These are phyloP conservation scores for Xylaria acuta DNA, from an alignment of 495 filamentous ascomycete species.

Conservation along the genomic window DNA sequence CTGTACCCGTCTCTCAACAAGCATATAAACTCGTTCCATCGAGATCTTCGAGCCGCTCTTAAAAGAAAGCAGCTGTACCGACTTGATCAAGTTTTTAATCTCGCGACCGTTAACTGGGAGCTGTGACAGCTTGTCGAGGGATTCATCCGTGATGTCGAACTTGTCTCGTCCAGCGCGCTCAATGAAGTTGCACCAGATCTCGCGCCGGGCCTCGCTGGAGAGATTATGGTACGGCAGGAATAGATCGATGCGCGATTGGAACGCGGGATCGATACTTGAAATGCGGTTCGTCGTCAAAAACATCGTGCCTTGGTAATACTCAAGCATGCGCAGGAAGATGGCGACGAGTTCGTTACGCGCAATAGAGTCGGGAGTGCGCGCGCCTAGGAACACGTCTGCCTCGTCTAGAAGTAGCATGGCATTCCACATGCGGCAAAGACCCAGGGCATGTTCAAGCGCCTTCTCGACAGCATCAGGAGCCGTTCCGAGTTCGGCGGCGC, in stretches of 20 bases:
- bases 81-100: constrained; percentile 14
- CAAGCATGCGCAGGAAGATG: constrained; percentile 59
- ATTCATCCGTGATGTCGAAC: constrained; percentile 32
- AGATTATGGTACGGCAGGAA: constrained; percentile 48
- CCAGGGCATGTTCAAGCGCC: constrained; percentile 48
- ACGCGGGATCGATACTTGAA: constrained; percentile 53
- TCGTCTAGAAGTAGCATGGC: constrained; percentile 55
- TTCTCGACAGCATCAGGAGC: constrained; percentile 33
- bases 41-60: constrained; percentile 20
- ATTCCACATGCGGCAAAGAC: constrained; percentile 52
- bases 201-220: constrained; percentile 32
- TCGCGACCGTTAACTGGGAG: background rate
- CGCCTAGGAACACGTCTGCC: constrained; percentile 36
- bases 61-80: constrained; percentile 25
- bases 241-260: constrained; percentile 59
- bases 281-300: constrained; percentile 59
- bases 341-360: constrained; percentile 53
- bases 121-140: constrained; percentile 7
- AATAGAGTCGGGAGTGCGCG: constrained; percentile 44
- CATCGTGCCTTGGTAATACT: constrained; percentile 62
- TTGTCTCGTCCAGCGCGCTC: constrained; percentile 30
- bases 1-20: constrained; percentile 31
- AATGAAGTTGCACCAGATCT: constrained; percentile 39
- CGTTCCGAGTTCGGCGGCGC: constrained; percentile 34
- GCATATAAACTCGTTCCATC: constrained; percentile 26